Evolutionary conservation across 495 filamentous ascomycete species (phyloP).

Genomic region (Echria macrotheca): DNA sequence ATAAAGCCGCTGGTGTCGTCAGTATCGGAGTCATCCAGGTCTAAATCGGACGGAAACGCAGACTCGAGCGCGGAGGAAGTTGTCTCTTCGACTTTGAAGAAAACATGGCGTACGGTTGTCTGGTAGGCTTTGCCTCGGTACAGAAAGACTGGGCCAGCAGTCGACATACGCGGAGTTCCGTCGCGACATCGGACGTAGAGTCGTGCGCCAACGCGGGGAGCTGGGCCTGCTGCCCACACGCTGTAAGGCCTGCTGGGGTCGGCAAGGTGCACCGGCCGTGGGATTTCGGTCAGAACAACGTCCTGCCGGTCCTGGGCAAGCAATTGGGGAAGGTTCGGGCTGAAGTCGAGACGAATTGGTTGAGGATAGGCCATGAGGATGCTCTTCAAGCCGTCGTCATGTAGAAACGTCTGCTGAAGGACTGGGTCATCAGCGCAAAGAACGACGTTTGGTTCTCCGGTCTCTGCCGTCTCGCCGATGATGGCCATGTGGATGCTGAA

Average conservation of each 20-base stretch:
- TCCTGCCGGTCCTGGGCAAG: background rate
- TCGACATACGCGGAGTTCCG: background rate
- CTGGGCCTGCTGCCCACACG: background rate
- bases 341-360: background rate
- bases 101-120: constrained; percentile 5
- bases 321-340: background rate
- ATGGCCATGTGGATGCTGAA: constrained; percentile 8
- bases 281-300: background rate
- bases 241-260: background rate
- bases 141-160: constrained; percentile 2
- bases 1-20: too few species aligned
- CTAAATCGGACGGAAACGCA: too few species aligned
- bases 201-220: background rate
- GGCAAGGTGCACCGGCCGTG: background rate
- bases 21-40: too few species aligned
- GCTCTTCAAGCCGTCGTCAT: background rate
- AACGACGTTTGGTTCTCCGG: background rate
- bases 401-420: background rate
- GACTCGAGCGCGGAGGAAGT: too few species aligned
- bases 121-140: background rate
- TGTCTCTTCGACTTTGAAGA: background rate
- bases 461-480: background rate
- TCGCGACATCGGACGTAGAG: background rate
- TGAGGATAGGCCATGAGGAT: background rate
- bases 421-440: background rate